Evolutionary conservation across 2,329 filamentous ascomycete genomes (phyloP).

Genomic region (Talaromyces sp.): DNA sequence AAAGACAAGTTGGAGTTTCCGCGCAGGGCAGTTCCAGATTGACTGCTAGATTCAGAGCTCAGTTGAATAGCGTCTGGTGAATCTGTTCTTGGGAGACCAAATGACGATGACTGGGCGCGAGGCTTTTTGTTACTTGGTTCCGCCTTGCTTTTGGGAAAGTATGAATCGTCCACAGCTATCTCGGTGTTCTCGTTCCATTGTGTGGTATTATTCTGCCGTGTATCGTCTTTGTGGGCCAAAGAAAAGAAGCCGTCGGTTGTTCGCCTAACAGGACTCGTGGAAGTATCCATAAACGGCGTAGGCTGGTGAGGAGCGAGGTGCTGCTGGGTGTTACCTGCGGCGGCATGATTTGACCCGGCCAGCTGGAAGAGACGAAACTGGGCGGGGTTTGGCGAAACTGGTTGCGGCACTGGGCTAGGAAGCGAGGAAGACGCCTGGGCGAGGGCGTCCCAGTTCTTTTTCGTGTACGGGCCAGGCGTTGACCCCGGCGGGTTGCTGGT

Average conservation of each 20-base stretch:
- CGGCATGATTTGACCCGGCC: slow-evolving; percentile 43
- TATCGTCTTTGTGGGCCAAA: background rate
- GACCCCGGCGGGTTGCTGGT: slow-evolving; percentile 60
- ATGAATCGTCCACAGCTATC: background rate
- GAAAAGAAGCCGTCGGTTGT: background rate
- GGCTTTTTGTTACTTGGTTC: background rate
- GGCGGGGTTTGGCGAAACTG: slow-evolving; percentile 4
- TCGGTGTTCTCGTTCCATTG: background rate
- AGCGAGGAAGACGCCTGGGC: slow-evolving; percentile 64
- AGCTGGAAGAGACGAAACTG: slow-evolving; percentile 48
- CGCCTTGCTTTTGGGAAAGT: background rate
- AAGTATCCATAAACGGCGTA: background rate
- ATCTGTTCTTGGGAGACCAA: slow-evolving; percentile 4
- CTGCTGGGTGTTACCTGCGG: background rate
- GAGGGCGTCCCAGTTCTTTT: slow-evolving; percentile 69
- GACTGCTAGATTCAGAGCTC: background rate
- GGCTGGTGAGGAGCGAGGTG: background rate
- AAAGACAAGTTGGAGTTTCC: slow-evolving; percentile 1
- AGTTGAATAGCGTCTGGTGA: slow-evolving; percentile 4
- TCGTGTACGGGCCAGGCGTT: slow-evolving; percentile 52
- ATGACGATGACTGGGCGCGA: background rate
- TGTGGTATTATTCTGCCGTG: background rate
- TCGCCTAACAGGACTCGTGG: background rate
- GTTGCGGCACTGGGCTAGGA: slow-evolving; percentile 36
- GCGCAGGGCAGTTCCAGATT: background rate